Base-by-base conservation (phyloP, 2,329 filamentous ascomycete species). In the Apiospora saccharicola region DNA sequence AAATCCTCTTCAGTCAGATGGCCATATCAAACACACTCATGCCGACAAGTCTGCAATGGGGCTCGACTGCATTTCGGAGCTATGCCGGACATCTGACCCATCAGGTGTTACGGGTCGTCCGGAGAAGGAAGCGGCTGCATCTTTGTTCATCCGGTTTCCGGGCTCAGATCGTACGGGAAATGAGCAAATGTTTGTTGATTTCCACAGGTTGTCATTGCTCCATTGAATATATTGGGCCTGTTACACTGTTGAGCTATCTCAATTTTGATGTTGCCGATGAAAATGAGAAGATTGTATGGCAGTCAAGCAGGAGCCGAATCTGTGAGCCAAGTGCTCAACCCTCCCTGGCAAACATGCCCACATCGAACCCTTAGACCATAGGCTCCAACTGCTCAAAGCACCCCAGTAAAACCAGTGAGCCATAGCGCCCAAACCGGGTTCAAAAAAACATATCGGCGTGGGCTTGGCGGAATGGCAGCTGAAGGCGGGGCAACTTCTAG, bases 401-500 rank as follows among this genome's bases (percentile, higher is more conserved):
- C 46, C 22, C 46, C 46, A 49, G 46, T 49, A 8, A 49, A 49
- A 3, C 49, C n/a, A 24, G n/a, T 26, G 24, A 51, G 24, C 49
- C n/a, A 24, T 26, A 51, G 44, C 49, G n/a, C n/a, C n/a, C n/a
- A 13, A 30, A 30, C 26, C 26, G 26, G 26, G 26, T 30, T 30
- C 26, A 2, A 30, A 30, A 30, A 30, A 30, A 30, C 26, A 30
- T 30, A 30, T 30, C 26, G 26, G 26, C 26, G 5, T 26, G 24
- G n/a, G 53, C 53, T 61, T 61, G 30, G 53, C 30, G 19, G 19
- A 64, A 61, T 4, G 8, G 34, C 26, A 64, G 57, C 57, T 64
- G 57, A 64, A 64, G 34, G 57, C 57, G 53, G 53, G 53, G 16
- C 16, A n/a, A 37, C 19, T 61, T 57, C 51, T 61, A 61, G 53